Evolutionary conservation across 1,139 yeast species (phyloP).

Genomic region (Lodderomyces orthopsilosis): DNA sequence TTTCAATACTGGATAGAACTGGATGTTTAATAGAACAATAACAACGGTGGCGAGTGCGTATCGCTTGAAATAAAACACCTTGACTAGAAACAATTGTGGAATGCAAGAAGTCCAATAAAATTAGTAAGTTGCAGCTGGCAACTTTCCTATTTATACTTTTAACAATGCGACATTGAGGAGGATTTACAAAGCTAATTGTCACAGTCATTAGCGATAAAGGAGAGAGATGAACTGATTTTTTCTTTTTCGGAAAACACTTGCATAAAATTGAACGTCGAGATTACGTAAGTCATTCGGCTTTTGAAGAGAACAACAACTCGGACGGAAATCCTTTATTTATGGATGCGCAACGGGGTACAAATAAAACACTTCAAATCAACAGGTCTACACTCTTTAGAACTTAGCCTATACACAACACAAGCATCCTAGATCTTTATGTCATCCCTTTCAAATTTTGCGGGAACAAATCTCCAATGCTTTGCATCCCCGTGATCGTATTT

Average conservation of each 20-base stretch:
- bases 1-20: slow-evolving; percentile 1
- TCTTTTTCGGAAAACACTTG: background rate
- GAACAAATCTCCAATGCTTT: slow-evolving; percentile 68
- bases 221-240: background rate
- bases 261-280: background rate
- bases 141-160: no score
- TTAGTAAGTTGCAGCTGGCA: no score
- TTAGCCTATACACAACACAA: background rate
- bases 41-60: background rate
- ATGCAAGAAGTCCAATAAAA: background rate
- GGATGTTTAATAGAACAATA: background rate
- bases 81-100: background rate
- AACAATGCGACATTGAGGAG: no score
- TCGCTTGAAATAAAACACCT: background rate
- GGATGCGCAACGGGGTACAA: no score
- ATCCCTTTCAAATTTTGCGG: slow-evolving; percentile 56
- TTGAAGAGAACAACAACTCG: background rate
- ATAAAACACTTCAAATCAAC: background rate
- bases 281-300: background rate
- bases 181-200: no score
- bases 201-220: no score
- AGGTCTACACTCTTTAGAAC: background rate
- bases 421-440: slow-evolving; percentile 1
- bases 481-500: slow-evolving; percentile 50
- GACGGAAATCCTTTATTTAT: no score